phyloP scores from a whole-genome alignment of 2,329 filamentous ascomycete genomes.

The Apiospora malaysiana region DNA sequence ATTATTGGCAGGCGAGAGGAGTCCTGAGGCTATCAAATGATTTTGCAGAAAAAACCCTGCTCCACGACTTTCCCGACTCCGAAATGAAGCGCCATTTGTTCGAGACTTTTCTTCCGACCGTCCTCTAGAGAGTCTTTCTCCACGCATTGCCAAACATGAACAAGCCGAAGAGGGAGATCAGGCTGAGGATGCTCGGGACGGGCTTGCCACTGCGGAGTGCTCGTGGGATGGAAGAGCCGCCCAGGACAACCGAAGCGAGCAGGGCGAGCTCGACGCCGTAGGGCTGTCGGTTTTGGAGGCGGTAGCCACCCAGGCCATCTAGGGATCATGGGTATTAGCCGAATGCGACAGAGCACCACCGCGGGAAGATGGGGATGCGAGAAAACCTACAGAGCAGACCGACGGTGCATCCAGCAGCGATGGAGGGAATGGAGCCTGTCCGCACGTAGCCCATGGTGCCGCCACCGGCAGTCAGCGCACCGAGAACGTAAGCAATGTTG shows the following conservation, averaged over 20 bases:
- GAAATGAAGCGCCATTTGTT: neutral
- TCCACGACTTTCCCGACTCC: neutral
- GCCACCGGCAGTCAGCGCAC: conserved; percentile 81
- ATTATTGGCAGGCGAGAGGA: neutral
- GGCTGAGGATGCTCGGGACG: conserved; percentile 78
- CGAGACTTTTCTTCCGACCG: neutral
- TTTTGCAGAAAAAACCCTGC: neutral
- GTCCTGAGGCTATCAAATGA: neutral
- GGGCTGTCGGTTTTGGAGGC: conserved; percentile 74
- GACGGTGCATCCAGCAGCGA: conserved; percentile 84
- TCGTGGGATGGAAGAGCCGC: conserved; percentile 82
- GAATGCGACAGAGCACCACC: neutral
- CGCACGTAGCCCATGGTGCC: conserved; percentile 86
- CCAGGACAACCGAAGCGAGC: conserved; percentile 84
- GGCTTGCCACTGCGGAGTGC: conserved; percentile 86
- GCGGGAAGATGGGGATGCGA: neutral
- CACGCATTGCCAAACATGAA: conserved; percentile 79
- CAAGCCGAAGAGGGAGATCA: conserved; percentile 80
- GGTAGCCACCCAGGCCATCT: conserved; percentile 82
- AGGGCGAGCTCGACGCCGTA: conserved; percentile 92
- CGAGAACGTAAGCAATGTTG: conserved; percentile 77
- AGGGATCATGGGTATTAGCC: conserved; percentile 11
- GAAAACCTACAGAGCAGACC: conserved; percentile 63
- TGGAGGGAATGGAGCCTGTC: conserved; percentile 84
- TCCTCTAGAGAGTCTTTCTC: conserved; percentile 38